Evolutionary conservation across 73 alveolate genomes (phyloP), one percentile per base, ranked within the genome.

Genomic region (Blepharisma japonicum): DNA sequence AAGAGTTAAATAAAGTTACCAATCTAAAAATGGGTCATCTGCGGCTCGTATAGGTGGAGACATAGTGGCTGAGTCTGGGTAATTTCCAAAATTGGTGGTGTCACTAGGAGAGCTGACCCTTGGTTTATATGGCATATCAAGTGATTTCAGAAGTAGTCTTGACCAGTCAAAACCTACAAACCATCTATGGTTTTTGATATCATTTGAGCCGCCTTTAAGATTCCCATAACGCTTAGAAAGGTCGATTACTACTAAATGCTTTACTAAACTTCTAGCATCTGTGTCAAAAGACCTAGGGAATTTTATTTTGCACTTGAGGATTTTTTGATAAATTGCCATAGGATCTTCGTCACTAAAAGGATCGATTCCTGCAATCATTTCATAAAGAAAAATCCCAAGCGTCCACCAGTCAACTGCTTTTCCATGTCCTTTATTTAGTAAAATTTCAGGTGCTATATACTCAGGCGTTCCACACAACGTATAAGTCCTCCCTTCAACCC

Each of bases 271-370:
- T 42, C 89, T 88, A 21, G 93, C 95, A 47, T 88, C 84, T 11
- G 45, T 71, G 87, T 92, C 98, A 66, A 92, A 91, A 68, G 81
- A 82, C 68, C 92, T 83, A 47, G 98, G 98, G 83, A 92, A 92
- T 77, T 86, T 84, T 23, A 92, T 88, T 80, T 92, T 92, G 53
- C 98, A 97, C 54, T 93, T 93, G 56, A 92, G 72, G 51, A 92
- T 92, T 86, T 94, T 94, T 79, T 94, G 93, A 85, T 94, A 92
- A 77, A 94, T 94, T 66, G 96, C 97, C 98, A 93, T 95, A 7
- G 99, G 99, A 77, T 95, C 98, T 86, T 95, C 98, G 67, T 95
- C 99, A 76, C 92, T 83, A 83, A 95, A 95, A 38, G 99, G 99
- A 54, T 91, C 96, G 67, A 53, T 77, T 25, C 97, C 96, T 32